Base-by-base conservation (phyloP, 2,329 filamentous ascomycete species). In the Aciculosporium take region DNA sequence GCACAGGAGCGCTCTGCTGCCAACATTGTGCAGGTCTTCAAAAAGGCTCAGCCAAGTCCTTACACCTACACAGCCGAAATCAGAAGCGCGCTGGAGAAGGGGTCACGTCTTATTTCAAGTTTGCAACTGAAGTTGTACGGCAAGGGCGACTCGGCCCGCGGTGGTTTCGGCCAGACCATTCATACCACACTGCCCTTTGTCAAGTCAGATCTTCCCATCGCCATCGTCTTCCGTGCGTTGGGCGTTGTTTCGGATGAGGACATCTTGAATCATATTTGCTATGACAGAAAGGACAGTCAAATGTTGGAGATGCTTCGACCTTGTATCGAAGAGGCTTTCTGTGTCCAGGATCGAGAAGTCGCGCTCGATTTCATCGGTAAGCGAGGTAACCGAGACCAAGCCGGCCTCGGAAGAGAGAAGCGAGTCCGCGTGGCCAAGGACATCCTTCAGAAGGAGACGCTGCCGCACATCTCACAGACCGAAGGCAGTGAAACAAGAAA, bases 1-100 rank as follows among this genome's bases (percentile, higher is more conserved):
- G 91, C 91, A 1, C 91, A 98, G 60, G 91, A 98, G 63, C 83
- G 91, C 47, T 95, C 88, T 58, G 91, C 91, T 31, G 91, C 89
- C 56, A 98, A 98, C 57, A 98, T 96, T 45, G 91, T 98, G 5
- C 91, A 98, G 64, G 89, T 98, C 23, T 98, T 98, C 76, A 89
- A 94, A 66, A 98, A 98, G 68, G 86, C 89, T 0, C 76, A 81
- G 51, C 86, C 87, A n/a, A 89, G 85, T 50, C 84, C 86, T 8
- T 94, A 86, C 48, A 88, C 87, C 2, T 94, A 91, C 61, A 83
- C 89, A 20, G 93, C 91, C 10, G 91, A 98, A 63, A 95, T 98
- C 53, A 77, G 91, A 64, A 95, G 88, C 62, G 89, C 93, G 2
- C 76, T 96, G 7, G 91, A 98, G 62, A 95, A 94, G 61, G 91